Base-by-base conservation (phyloP, 352 stramenopile species). In the Phytophthora cajani region DNA sequence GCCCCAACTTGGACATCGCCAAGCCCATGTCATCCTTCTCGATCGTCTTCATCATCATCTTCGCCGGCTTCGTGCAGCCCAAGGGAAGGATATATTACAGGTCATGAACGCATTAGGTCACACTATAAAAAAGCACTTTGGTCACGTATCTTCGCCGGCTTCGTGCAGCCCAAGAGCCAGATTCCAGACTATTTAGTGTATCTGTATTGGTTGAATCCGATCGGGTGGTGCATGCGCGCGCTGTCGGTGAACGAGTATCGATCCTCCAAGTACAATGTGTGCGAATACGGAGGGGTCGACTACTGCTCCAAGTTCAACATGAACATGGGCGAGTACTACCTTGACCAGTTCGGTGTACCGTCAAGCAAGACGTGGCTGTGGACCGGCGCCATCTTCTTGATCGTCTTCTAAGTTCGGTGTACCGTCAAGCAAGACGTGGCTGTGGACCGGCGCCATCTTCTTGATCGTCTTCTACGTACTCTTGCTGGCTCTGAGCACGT, bases 221-320 rank as follows among this genome's bases (percentile, higher is more conserved):
- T 90, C 50, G 66, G 65, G 2, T 90, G 79, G 77, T 77, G 68
- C 46, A 75, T 84, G 50, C 79, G 80, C 27, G 74, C 77, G n/a
- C 52, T 85, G 11, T 60, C 64, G 51, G 66, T 86, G 30, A 86
- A 86, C 46, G 67, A 88, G 67, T 88, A 84, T 60, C 68, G 68
- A 27, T 40, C 65, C 52, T 60, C 47, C 36, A 68, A 64, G 50
- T 81, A 74, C 60, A 54, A 79, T 32, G 61, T 75, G 14, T 82
- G 75, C 32, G 59, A 63, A 21, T 85, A 71, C 53, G 70, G 70
- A 25, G 73, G 67, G 19, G 40, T 78, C 10, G 52, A 85, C 54
- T 88, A 85, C 52, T 85, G 69, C 51, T 69, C 67, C 16, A 33
- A 55, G 33, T 76, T 64, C 21, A 60, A 66, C 25, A 62, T 62